These are phyloP conservation scores for Hysterium pulicare DNA, from an alignment of 2,329 filamentous ascomycete genomes.

Conservation along the genomic window DNA sequence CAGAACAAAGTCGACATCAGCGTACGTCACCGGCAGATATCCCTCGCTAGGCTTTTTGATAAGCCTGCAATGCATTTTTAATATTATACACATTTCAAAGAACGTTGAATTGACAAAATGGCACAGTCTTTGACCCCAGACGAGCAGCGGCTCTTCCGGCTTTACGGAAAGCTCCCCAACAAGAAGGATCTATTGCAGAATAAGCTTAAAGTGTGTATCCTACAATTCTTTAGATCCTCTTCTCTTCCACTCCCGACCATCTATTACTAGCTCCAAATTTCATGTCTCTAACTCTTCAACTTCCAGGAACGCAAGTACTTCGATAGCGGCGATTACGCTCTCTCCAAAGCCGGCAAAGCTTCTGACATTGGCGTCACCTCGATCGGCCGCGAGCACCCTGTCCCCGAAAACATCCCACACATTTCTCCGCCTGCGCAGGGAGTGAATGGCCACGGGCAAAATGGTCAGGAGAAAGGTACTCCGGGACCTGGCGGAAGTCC, in stretches of 20 bases:
- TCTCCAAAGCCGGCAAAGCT: slow-evolving; percentile 96
- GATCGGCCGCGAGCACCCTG: slow-evolving; percentile 91
- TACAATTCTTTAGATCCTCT: not conserved
- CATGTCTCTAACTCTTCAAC: slow-evolving; percentile 3
- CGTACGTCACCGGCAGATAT: slow-evolving; percentile 57
- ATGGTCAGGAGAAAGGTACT: slow-evolving; percentile 49
- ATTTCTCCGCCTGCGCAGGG: slow-evolving; percentile 56
- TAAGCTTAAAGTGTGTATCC: slow-evolving; percentile 71
- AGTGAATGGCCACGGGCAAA: slow-evolving; percentile 15
- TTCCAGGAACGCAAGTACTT: slow-evolving; percentile 87
- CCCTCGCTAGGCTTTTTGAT: slow-evolving; percentile 12
- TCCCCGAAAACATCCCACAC: slow-evolving; percentile 93
- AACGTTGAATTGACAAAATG: slow-evolving; percentile 16
- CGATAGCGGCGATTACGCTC: slow-evolving; percentile 92
- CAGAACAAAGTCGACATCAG: slow-evolving; percentile 98
- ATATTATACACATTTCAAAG: no score
- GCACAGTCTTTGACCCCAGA: slow-evolving; percentile 82
- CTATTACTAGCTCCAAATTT: slow-evolving; percentile 4
- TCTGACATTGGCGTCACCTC: slow-evolving; percentile 89
- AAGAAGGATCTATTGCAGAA: slow-evolving; percentile 96
- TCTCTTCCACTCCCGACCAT: not conserved
- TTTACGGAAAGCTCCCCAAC: slow-evolving; percentile 96
- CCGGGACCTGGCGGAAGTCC: slow-evolving; percentile 80
- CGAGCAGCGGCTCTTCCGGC: slow-evolving; percentile 92
- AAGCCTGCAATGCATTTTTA: slow-evolving; percentile 4